Evolutionary conservation across 805 yeast genomes (phyloP).

Genomic region (Tetrapisispora namnaoensis): DNA sequence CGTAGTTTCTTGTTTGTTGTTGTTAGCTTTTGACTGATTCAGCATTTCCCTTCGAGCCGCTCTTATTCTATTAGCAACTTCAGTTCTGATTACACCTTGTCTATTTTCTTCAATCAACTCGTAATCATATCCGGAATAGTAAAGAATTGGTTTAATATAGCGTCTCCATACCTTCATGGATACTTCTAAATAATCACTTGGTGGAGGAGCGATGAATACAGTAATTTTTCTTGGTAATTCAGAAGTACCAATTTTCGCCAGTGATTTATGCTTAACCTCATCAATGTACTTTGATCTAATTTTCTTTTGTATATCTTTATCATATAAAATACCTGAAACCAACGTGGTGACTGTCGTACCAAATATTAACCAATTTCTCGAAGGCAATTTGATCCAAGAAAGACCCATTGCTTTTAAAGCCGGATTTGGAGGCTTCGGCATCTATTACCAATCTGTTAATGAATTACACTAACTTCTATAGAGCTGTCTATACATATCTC

Average conservation of each 20-base stretch:
- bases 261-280: slow-evolving; percentile 45
- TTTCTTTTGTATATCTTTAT: slow-evolving; percentile 59
- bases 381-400: slow-evolving; percentile 66
- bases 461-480: neutral
- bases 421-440: slow-evolving; percentile 10
- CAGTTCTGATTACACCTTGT: slow-evolving; percentile 80
- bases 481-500: neutral
- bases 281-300: slow-evolving; percentile 57
- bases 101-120: slow-evolving; percentile 66
- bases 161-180: slow-evolving; percentile 65
- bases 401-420: slow-evolving; percentile 70
- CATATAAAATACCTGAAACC: slow-evolving; percentile 73
- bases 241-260: slow-evolving; percentile 37
- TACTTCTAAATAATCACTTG: slow-evolving; percentile 76
- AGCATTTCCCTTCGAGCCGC: slow-evolving; percentile 44
- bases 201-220: slow-evolving; percentile 92
- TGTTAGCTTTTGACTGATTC: slow-evolving; percentile 9
- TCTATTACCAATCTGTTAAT: neutral
- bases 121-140: slow-evolving; percentile 75
- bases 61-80: slow-evolving; percentile 78
- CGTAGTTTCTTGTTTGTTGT: slow-evolving; percentile 1
- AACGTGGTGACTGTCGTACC: slow-evolving; percentile 59
- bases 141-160: slow-evolving; percentile 76
- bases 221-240: slow-evolving; percentile 64
- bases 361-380: slow-evolving; percentile 88